These are phyloP conservation scores for Cladosporium colombiae DNA, from an alignment of 2,329 filamentous ascomycete genomes.

Conservation along the genomic window DNA sequence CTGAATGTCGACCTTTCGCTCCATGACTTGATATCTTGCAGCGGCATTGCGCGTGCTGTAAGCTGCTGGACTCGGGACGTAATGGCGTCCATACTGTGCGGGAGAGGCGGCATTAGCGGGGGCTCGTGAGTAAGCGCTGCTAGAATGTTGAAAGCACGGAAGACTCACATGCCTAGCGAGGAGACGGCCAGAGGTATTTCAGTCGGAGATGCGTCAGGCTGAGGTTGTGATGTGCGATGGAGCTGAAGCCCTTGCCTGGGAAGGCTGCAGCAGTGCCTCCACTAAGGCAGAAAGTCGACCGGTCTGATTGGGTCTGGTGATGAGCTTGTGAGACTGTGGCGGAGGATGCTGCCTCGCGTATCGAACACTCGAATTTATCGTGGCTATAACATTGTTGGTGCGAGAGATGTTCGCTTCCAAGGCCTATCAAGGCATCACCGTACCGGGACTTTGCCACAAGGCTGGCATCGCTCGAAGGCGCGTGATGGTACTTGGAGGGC, in stretches of 20 bases:
- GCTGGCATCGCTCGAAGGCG: background rate
- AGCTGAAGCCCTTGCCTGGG: background rate
- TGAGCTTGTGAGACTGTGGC: background rate
- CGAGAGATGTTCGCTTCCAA: background rate
- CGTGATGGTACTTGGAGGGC: background rate
- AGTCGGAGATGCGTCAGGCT: background rate
- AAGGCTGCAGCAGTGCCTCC: background rate
- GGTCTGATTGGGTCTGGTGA: background rate
- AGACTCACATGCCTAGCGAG: background rate
- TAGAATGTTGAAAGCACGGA: background rate
- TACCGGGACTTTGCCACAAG: background rate
- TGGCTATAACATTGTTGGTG: background rate
- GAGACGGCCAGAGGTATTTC: background rate
- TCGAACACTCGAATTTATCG: background rate
- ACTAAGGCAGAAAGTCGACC: background rate
- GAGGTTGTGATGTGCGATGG: background rate
- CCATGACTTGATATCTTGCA: constrained; percentile 3
- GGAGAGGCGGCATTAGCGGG: background rate
- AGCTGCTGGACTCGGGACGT: background rate
- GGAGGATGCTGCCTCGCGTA: background rate
- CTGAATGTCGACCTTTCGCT: constrained; percentile 10
- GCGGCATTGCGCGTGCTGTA: background rate
- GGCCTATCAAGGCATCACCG: background rate
- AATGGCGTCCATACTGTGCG: constrained; percentile 5
- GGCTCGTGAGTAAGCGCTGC: background rate